These are phyloP conservation scores for Rhodotorula sp. DNA, from an alignment of 1,284 basidiomycete species.

Conservation along the genomic window DNA sequence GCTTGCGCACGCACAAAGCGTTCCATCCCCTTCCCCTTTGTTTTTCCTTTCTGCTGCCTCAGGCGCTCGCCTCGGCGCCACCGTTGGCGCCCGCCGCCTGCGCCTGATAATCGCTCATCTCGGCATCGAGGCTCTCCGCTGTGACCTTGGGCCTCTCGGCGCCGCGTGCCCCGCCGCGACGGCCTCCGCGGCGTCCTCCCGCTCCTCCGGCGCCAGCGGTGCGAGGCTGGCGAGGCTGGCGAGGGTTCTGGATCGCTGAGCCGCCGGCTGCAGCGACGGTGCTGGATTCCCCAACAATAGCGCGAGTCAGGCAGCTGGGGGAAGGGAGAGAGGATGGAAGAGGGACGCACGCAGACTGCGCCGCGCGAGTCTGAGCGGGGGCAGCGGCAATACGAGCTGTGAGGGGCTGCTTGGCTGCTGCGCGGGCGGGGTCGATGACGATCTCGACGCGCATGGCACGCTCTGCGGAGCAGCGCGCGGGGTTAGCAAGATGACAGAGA, in stretches of 20 bases:
- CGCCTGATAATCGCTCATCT: conserved; percentile 56
- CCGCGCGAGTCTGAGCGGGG: conserved; percentile 53
- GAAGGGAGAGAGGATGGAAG: neutral
- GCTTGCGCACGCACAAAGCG: too few relatives aligned
- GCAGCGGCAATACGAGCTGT: conserved; percentile 55
- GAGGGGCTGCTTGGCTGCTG: conserved; percentile 50
- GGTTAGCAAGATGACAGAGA: neutral
- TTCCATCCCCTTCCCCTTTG: too few relatives aligned
- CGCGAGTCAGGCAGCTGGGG: neutral
- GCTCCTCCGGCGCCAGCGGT: conserved; percentile 54
- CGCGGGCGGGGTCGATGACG: conserved; percentile 79
- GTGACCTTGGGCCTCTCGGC: conserved; percentile 53
- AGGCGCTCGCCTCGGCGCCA: neutral
- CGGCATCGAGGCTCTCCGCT: conserved; percentile 60
- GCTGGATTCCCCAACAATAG: neutral
- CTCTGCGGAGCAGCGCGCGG: conserved; percentile 59
- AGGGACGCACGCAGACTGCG: conserved; percentile 40
- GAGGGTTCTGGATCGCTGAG: conserved; percentile 25
- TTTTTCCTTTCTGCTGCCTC: neutral
- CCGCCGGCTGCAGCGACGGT: conserved; percentile 36
- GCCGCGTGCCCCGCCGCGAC: conserved; percentile 44
- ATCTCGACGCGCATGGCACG: conserved; percentile 99
- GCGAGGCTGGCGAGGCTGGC: conserved; percentile 21
- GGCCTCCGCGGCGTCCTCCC: conserved; percentile 55
- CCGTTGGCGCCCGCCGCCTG: neutral